These are phyloP conservation scores for Cladophialophora carrionii DNA, from an alignment of 2,329 filamentous ascomycete genomes.

Conservation along the genomic window DNA sequence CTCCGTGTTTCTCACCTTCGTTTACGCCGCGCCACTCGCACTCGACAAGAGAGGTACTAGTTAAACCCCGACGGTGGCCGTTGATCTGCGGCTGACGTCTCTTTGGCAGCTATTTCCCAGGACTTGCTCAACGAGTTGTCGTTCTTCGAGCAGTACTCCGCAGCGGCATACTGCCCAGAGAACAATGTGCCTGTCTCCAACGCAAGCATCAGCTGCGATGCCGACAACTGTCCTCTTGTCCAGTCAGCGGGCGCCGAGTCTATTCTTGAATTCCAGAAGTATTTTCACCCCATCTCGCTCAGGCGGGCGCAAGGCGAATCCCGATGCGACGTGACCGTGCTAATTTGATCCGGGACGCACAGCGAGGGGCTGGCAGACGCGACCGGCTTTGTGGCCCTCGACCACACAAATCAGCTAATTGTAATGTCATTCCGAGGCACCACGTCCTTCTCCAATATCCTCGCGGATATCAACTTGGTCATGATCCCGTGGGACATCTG, in stretches of 20 bases:
- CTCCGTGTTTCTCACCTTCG: slow-evolving; percentile 1
- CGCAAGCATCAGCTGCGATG: slow-evolving; percentile 50
- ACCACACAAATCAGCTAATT: slow-evolving; percentile 47
- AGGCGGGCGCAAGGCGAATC: not conserved
- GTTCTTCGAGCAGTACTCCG: slow-evolving; percentile 57
- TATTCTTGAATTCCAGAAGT: slow-evolving; percentile 56
- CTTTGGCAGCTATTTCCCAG: slow-evolving; percentile 45
- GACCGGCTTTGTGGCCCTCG: slow-evolving; percentile 54
- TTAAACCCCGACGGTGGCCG: not conserved
- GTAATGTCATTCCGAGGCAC: slow-evolving; percentile 46
- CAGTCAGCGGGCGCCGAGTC: slow-evolving; percentile 52
- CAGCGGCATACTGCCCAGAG: slow-evolving; percentile 56
- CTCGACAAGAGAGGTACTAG: slow-evolving; percentile 22
- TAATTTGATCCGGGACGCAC: not conserved
- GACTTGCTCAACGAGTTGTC: slow-evolving; percentile 48
- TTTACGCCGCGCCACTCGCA: slow-evolving; percentile 15
- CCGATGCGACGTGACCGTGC: not conserved
- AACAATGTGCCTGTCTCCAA: slow-evolving; percentile 53
- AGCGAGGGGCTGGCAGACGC: slow-evolving; percentile 45
- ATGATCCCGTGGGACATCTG: slow-evolving; percentile 48
- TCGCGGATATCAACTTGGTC: slow-evolving; percentile 40
- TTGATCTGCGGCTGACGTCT: not conserved
- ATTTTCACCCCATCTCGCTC: slow-evolving; percentile 16
- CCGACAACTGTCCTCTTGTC: slow-evolving; percentile 54
- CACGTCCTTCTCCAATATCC: slow-evolving; percentile 40